Evolutionary conservation across 2,329 filamentous ascomycete genomes (phyloP), one percentile per base, ranked within the genome.

Genomic region (Monosporascus sp.): DNA sequence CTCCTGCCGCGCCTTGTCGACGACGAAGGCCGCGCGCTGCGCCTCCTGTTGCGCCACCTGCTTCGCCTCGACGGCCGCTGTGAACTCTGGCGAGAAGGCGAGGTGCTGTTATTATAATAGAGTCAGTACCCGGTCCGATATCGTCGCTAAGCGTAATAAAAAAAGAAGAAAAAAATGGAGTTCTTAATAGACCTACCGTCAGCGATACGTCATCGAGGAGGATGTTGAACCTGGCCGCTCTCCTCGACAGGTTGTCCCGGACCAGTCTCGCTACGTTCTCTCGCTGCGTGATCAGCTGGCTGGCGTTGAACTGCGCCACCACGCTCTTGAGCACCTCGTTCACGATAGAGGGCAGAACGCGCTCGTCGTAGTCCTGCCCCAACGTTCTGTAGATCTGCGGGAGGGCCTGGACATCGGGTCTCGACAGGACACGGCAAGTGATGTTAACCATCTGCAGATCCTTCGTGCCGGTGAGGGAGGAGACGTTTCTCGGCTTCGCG

Each of bases 371-470:
- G 74, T 99, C 94, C 52, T 86, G 86, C 51, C 94, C 94, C 37
- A 99, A 82, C 1, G 94, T 99, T 61, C 94, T 83, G 81, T 97
- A 99, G 68, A 99, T 99, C 75, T 96, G 90, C 18, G 94, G 94
- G 42, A 99, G 84, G 34, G 92, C 89, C 60, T 89, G 85, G 66
- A 99, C 78, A 54, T 91, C 85, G 52, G 94, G 94, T 64, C 91
- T 82, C 54, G 93, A 97, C 50, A 99, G 89, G 54, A 99, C 94
- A 89, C 94, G 93, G 75, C 94, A 99, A 68, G 93, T 99, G 71
- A 99, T 97, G 83, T 99, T 99, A 70, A 97, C 94, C 94, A 99
- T 99, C 79, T 99, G 94, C 74, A 99, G 78, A 75, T 99, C 94
- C 81, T 99, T 99, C 68, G 94, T 99, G 64, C 94, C 94, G 55